A percentile compares a stretch with the other conserved stretches of the same genome.
Conservation (phyloP, 2,329 filamentous ascomycete genomes). For the Alternaria alternata region DNA sequence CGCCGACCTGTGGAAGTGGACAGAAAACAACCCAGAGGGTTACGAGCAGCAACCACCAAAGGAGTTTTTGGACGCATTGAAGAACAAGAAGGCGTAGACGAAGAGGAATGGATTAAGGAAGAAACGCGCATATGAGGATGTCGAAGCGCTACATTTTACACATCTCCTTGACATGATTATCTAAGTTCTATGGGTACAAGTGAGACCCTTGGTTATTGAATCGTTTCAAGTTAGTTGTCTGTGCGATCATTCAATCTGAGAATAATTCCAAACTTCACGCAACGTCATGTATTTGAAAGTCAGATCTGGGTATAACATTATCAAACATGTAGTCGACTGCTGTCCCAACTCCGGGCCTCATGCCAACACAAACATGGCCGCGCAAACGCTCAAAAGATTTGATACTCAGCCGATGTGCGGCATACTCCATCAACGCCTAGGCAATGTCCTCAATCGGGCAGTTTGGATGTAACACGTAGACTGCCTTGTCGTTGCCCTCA, state of each 20-base stretch:
- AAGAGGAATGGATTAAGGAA: background rate
- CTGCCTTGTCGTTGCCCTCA: conserved; percentile 59
- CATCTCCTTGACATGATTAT: background rate
- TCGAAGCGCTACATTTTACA: background rate
- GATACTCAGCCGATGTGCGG: no score
- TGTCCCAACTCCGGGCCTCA: background rate
- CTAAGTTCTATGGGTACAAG: background rate
- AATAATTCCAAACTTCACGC: background rate
- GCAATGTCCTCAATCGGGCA: conserved; percentile 75
- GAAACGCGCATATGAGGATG: background rate
- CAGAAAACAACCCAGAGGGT: conserved; percentile 93
- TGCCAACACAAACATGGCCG: background rate
- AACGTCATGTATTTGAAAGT: background rate
- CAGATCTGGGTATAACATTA: background rate
- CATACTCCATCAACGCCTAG: background rate
- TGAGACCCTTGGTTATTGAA: background rate
- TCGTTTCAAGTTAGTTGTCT: no score
- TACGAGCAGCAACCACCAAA: conserved; percentile 92
- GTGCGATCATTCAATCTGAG: background rate
- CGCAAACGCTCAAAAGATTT: background rate
- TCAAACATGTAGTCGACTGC: background rate
- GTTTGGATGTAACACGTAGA: conserved; percentile 95
- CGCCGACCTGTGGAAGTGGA: conserved; percentile 95
- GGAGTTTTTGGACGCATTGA: conserved; percentile 71
- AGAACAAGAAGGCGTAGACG: conserved; percentile 36